Percentiles rank a stretch among this genome's conserved stretches.
phyloP scores from a whole-genome alignment of 164 flowering plant genomes.

The Akebia trifoliata region DNA sequence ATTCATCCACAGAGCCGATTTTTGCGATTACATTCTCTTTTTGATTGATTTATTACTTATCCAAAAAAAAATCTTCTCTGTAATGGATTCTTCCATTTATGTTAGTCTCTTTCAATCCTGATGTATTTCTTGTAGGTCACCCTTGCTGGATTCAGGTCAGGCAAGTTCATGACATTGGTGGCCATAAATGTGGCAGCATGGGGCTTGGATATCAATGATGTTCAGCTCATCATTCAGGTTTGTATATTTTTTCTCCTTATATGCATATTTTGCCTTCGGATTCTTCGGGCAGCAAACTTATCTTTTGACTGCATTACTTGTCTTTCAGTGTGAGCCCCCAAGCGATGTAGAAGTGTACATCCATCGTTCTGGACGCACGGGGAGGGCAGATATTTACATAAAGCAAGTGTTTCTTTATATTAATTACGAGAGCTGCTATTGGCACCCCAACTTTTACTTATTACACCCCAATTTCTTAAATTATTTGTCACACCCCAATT shows the following conservation, averaged over 20 bases:
- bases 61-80: no score
- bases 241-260: background rate
- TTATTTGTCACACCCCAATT: no score
- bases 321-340: conserved; percentile 89
- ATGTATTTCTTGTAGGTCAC: conserved; percentile 53
- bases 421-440: no score
- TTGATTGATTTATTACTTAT: no score
- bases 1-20: conserved; percentile 49
- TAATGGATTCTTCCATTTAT: background rate
- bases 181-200: conserved; percentile 98
- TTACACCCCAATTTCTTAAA: no score
- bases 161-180: conserved; percentile 77
- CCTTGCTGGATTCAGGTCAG: conserved; percentile 78
- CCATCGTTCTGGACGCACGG: conserved; percentile 97
- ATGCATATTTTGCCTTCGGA: background rate
- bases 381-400: conserved; percentile 69
- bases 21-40: conserved; percentile 56
- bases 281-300: background rate
- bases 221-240: conserved; percentile 88
- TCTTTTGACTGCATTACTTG: background rate
- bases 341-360: conserved; percentile 95
- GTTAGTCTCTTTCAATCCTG: background rate
- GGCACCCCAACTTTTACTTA: no score
- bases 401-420: background rate
- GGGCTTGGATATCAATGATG: conserved; percentile 93